Conservation (phyloP, 1,284 basidiomycete genomes). For the Ceratobasidium sp. region DNA sequence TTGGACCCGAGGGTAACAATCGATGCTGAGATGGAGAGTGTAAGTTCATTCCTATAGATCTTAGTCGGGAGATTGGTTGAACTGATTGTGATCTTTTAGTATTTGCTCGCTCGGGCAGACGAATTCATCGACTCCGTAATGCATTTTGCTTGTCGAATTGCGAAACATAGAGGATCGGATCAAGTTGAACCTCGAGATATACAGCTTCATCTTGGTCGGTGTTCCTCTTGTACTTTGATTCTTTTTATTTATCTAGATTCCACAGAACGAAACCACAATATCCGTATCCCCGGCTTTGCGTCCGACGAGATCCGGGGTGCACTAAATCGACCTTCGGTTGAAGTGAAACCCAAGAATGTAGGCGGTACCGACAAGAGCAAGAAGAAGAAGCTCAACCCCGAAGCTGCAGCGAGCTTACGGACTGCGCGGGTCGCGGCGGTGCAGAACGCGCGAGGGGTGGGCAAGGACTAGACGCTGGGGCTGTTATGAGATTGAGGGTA, state of each 20-base stretch:
- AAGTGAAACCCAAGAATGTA: constrained; percentile 39
- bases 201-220: constrained; percentile 90
- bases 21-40: constrained; percentile 91
- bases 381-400: constrained; percentile 45
- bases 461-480: constrained; percentile 21
- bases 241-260: not conserved
- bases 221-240: not conserved
- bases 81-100: constrained; percentile 61
- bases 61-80: not conserved
- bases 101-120: constrained; percentile 91
- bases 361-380: constrained; percentile 46
- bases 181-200: constrained; percentile 93
- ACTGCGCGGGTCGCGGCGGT: constrained; percentile 39
- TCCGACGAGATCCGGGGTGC: constrained; percentile 54
- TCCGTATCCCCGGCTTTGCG: constrained; percentile 57
- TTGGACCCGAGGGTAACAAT: constrained; percentile 92
- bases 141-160: constrained; percentile 90
- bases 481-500: not conserved
- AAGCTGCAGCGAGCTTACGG: constrained; percentile 40
- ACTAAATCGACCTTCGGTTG: constrained; percentile 46
- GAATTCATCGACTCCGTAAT: constrained; percentile 98
- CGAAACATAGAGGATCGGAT: constrained; percentile 91
- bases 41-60: constrained; percentile 59
- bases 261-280: constrained; percentile 56
- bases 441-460: constrained; percentile 35